These are phyloP conservation scores for Xylaria sp. DNA, from an alignment of 2,329 filamentous ascomycete species.

Conservation along the genomic window DNA sequence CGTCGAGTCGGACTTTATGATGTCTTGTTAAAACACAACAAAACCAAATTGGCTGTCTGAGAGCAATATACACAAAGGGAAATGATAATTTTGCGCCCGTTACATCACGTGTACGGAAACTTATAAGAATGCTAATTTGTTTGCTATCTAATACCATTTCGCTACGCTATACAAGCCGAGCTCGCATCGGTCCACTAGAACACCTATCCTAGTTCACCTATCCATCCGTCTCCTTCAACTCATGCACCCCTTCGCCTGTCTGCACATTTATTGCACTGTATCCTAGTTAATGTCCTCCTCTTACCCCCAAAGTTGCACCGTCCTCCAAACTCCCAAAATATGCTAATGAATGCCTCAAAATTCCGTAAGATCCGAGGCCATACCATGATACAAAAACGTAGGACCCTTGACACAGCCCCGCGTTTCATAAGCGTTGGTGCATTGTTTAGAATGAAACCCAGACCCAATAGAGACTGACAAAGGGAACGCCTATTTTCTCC, in stretches of 20 bases:
- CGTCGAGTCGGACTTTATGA: too few species aligned
- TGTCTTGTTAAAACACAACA: too few species aligned
- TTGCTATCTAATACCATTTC: constrained; percentile 17
- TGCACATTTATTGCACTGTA: neutral
- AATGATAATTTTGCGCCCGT: neutral
- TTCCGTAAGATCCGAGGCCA: neutral
- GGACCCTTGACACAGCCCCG: neutral
- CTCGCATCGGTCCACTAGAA: neutral
- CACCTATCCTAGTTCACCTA: neutral
- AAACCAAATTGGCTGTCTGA: too few species aligned
- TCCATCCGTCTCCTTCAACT: neutral
- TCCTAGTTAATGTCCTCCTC: neutral
- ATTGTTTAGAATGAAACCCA: neutral
- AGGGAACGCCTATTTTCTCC: neutral
- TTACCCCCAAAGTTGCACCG: neutral
- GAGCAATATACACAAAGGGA: neutral
- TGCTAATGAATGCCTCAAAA: constrained; percentile 14
- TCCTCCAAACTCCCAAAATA: constrained; percentile 21
- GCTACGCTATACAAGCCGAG: constrained; percentile 2
- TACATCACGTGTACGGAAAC: neutral
- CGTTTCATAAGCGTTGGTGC: constrained; percentile 16
- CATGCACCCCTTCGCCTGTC: neutral
- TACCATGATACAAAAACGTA: constrained; percentile 26
- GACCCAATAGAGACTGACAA: neutral
- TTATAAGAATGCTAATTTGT: neutral